Base-by-base conservation (phyloP, 2,329 filamentous ascomycete species). In the Colletotrichum sp. region DNA sequence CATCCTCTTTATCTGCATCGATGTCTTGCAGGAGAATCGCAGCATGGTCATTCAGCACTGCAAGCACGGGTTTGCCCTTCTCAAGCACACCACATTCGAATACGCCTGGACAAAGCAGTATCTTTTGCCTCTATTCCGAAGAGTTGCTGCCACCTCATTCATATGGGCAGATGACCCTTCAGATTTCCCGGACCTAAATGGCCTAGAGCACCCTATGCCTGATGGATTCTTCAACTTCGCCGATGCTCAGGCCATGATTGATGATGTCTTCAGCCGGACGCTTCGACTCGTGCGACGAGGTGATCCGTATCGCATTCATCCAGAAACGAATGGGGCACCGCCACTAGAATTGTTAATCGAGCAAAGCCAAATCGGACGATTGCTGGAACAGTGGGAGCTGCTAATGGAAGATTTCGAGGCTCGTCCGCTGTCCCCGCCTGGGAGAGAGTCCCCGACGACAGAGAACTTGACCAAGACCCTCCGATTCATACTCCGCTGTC, bases 121-220 rank as follows among this genome's bases (percentile, higher is more conserved):
- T 16, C 63, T 76, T 6, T 12, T 73, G 6, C 73, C 73, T 30
- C 12, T 73, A 2, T 73, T 76, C 9, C 28, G 34, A 18, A 63
- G 70, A 7, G 8, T 63, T 0, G 30, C 49, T 16, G 32, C 57
- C 28, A 26, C n/a, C 9, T 8, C 15, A 0, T 76, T 67, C 8
- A 26, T 76, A 6, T 57, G 44, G 15, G 39, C 30, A 5, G 70
- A 55, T 5, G 16, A 62, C 7, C 6, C 52, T 10, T 21, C 49
- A 4, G 68, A 75, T 24, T 65, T 76, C 5, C 81, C 82, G 2
- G 28, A 66, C 5, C 16, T 75, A 6, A 6, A 34, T 4, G 68
- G 59, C 2, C 21, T 75, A 4, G 60, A 75, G 8, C 34, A 65
- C 8, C 68, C 60, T 1, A 30, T 30, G 9, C 72, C 72, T 8